phyloP scores from a whole-genome alignment of 1,284 basidiomycete species.

The Chondrostereum purpureum region DNA sequence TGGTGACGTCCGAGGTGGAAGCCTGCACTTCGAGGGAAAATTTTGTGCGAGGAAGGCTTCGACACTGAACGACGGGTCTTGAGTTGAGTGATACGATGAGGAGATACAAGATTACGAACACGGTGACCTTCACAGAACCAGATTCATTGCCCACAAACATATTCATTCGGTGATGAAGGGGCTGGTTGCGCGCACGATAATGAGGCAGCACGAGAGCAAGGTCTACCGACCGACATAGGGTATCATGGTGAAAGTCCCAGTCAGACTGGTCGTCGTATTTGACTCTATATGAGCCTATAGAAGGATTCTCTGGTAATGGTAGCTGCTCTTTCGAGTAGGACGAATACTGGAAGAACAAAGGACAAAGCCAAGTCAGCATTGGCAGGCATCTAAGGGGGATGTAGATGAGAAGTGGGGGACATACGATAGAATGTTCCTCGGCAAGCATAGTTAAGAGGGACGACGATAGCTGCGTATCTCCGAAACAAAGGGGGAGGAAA shows the following conservation, averaged over 20 bases:
- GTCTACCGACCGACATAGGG: conserved; percentile 45
- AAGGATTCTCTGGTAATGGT: conserved; percentile 4
- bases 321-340: conserved; percentile 24
- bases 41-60: conserved; percentile 50
- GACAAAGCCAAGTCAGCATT: not conserved
- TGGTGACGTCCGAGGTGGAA: conserved; percentile 52
- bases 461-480: conserved; percentile 3
- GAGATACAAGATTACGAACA: conserved; percentile 35
- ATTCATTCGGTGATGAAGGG: conserved; percentile 58
- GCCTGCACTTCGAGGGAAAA: conserved; percentile 63
- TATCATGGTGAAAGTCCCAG: conserved; percentile 61
- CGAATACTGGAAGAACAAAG: conserved; percentile 18
- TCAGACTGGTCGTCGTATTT: conserved; percentile 46
- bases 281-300: conserved; percentile 45
- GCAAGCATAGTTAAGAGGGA: not conserved
- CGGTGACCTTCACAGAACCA: conserved; percentile 57
- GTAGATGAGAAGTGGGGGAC: conserved; percentile 10
- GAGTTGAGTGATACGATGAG: conserved; percentile 5
- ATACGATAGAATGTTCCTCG: conserved; percentile 25
- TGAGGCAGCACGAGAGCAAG: conserved; percentile 64
- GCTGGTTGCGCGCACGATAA: conserved; percentile 67
- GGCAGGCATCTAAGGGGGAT: conserved; percentile 7
- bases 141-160: conserved; percentile 54
- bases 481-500: conserved; percentile 2
- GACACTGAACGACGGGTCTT: conserved; percentile 41